These are phyloP conservation scores for Microglena sp. DNA, from an alignment of 139 green algal genomes.

Conservation along the genomic window DNA sequence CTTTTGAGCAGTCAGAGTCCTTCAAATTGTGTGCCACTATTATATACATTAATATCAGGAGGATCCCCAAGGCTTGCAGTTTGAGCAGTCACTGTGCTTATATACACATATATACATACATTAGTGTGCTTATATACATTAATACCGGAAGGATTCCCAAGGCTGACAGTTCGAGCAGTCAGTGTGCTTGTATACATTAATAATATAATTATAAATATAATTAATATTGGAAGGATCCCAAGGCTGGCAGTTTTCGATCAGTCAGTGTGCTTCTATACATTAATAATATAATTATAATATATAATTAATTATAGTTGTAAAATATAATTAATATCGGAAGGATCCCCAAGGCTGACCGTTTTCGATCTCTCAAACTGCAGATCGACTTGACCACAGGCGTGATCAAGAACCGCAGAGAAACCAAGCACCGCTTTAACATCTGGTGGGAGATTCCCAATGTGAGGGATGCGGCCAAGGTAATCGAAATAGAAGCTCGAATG, in stretches of 20 bases:
- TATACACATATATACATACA: neutral
- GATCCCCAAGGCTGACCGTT: conserved; percentile 12
- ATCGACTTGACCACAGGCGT: conserved; percentile 16
- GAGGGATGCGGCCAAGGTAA: neutral
- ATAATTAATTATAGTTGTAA: neutral
- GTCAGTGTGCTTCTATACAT: neutral
- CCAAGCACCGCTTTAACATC: conserved; percentile 26
- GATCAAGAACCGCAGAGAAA: conserved; percentile 35
- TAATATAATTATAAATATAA: too few relatives aligned
- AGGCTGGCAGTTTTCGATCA: neutral
- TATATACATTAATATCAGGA: neutral
- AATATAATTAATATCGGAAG: neutral
- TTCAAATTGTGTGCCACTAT: too few relatives aligned
- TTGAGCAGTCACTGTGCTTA: neutral
- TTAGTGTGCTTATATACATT: neutral
- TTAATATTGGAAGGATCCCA: neutral
- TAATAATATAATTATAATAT: neutral
- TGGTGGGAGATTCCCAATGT: too few relatives aligned
- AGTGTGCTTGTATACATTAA: too few relatives aligned
- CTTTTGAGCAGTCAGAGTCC: too few relatives aligned
- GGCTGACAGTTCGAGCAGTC: too few relatives aligned
- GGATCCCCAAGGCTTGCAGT: neutral
- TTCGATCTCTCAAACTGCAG: conserved; percentile 9
- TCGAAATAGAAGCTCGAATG: neutral
- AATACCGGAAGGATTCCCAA: neutral